These are phyloP conservation scores for Dalbergia cultrata DNA, from an alignment of 306 rosid genomes.

Conservation along the genomic window DNA sequence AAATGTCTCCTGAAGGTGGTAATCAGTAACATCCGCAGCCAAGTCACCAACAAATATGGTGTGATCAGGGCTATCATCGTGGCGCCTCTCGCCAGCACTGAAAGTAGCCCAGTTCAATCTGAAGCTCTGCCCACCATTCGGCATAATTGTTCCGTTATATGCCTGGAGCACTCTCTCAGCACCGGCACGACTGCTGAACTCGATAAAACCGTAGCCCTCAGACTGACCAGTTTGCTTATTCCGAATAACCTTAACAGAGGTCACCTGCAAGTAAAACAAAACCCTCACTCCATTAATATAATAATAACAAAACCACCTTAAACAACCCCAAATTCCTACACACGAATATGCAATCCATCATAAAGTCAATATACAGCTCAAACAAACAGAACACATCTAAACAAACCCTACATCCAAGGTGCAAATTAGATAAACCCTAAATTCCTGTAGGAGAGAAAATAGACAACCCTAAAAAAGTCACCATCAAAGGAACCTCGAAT, in stretches of 20 bases:
- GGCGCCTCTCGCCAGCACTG: constrained; percentile 82
- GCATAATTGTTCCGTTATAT: constrained; percentile 85
- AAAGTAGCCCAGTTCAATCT: constrained; percentile 96
- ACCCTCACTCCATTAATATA: background rate
- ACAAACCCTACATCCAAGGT: background rate
- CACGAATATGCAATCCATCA: background rate
- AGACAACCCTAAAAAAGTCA: background rate
- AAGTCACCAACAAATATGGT: constrained; percentile 97
- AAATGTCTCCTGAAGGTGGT: constrained; percentile 74
- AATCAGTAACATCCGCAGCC: constrained; percentile 93
- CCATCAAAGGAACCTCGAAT: background rate
- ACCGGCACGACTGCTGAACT: constrained; percentile 70
- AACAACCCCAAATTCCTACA: background rate
- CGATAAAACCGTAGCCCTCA: constrained; percentile 94
- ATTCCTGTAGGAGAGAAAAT: background rate
- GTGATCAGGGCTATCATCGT: constrained; percentile 85
- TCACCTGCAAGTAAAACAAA: constrained; percentile 58
- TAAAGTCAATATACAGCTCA: background rate
- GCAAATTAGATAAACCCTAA: background rate
- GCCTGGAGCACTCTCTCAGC: constrained; percentile 87
- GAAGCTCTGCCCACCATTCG: constrained; percentile 78
- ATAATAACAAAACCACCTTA: background rate
- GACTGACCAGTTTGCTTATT: constrained; percentile 87
- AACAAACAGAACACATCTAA: background rate
- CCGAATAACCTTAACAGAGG: constrained; percentile 80